Evolutionary conservation across 768 basidiomycete species (phyloP).

Genomic region (Russula sp.): DNA sequence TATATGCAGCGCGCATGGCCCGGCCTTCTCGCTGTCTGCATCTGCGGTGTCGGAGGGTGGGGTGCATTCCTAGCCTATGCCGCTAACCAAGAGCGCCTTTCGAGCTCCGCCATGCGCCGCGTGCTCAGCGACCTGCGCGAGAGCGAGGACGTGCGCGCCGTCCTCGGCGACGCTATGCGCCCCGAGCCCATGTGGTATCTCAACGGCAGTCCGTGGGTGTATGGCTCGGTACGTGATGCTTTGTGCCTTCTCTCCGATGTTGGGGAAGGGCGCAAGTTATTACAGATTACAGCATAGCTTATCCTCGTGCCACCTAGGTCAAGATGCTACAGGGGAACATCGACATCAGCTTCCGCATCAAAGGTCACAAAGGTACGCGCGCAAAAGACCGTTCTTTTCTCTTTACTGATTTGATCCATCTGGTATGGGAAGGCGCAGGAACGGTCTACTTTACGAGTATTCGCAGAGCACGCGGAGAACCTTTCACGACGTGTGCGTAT

Average conservation of each 20-base stretch:
- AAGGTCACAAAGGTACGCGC: constrained; percentile 55
- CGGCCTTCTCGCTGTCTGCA: constrained; percentile 39
- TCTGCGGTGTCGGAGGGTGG: constrained; percentile 56
- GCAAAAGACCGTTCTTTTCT: too few relatives aligned
- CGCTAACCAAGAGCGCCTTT: constrained; percentile 71
- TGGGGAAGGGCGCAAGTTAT: background rate
- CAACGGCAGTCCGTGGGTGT: constrained; percentile 67
- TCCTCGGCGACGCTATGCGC: constrained; percentile 58
- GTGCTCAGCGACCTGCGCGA: constrained; percentile 54
- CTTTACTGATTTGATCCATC: background rate
- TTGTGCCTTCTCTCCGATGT: background rate
- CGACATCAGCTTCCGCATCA: constrained; percentile 69
- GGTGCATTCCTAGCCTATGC: constrained; percentile 59
- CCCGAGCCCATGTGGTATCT: constrained; percentile 66
- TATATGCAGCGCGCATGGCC: constrained; percentile 49
- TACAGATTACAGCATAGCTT: constrained; percentile 1
- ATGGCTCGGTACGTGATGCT: constrained; percentile 48
- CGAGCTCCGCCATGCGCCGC: constrained; percentile 65
- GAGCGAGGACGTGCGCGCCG: constrained; percentile 40
- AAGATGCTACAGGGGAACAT: constrained; percentile 70
- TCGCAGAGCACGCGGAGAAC: constrained; percentile 28
- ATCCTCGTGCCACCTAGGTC: constrained; percentile 37
- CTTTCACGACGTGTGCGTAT: constrained; percentile 33
- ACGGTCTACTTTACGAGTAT: constrained; percentile 83
- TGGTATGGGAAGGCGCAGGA: constrained; percentile 44